Conservation (phyloP, 2,329 filamentous ascomycete genomes). For the Golovinomyces cichoracearum region DNA sequence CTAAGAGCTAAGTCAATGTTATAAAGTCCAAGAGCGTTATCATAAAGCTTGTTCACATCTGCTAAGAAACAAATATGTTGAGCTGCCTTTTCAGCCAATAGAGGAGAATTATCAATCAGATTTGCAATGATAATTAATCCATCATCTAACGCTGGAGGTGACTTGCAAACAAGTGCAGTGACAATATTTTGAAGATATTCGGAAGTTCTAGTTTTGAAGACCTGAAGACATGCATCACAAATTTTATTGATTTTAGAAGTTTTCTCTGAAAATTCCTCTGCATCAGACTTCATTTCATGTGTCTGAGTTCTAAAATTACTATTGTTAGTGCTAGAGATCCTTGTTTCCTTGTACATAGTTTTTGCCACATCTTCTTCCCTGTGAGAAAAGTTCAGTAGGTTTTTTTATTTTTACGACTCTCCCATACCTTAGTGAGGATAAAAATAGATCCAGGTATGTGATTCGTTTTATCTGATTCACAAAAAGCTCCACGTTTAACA, state of each 20-base stretch:
- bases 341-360: slow-evolving; percentile 79
- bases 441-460: slow-evolving; percentile 67
- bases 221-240: slow-evolving; percentile 57
- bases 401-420: not conserved
- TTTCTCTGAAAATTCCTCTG: slow-evolving; percentile 6
- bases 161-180: slow-evolving; percentile 83
- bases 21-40: slow-evolving; percentile 72
- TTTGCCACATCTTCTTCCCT: slow-evolving; percentile 78
- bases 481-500: slow-evolving; percentile 49
- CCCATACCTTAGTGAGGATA: slow-evolving; percentile 53
- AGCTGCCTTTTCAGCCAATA: slow-evolving; percentile 62
- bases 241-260: slow-evolving; percentile 57
- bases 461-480: slow-evolving; percentile 61
- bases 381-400: slow-evolving; percentile 4
- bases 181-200: slow-evolving; percentile 70
- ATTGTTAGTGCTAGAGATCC: slow-evolving; percentile 19
- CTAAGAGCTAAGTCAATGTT: slow-evolving; percentile 71
- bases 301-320: slow-evolving; percentile 10
- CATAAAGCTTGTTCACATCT: slow-evolving; percentile 76
- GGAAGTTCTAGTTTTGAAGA: slow-evolving; percentile 33
- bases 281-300: slow-evolving; percentile 4
- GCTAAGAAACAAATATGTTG: slow-evolving; percentile 96
- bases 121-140: slow-evolving; percentile 56
- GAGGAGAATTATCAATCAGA: slow-evolving; percentile 38
- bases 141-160: slow-evolving; percentile 66